Evolutionary conservation across 768 basidiomycete genomes (phyloP).

Genomic region (Suillus fuscotomentosus): DNA sequence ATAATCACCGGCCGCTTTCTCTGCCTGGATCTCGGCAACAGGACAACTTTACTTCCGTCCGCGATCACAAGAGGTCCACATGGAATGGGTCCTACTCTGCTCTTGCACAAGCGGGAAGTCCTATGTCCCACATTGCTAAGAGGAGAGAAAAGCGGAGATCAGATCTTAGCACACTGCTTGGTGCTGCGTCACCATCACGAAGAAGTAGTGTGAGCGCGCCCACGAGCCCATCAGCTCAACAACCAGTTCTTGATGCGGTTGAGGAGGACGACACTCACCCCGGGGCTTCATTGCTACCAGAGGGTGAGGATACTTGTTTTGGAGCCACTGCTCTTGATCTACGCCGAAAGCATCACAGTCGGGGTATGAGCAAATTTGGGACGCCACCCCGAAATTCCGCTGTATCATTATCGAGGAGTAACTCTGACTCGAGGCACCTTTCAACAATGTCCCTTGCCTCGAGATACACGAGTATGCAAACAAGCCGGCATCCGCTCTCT

Average conservation of each 20-base stretch:
- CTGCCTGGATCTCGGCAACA: conserved; percentile 31
- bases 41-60: conserved; percentile 18
- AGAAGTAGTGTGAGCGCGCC: conserved; percentile 42
- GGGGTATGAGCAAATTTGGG: conserved; percentile 51
- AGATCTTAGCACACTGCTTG: conserved; percentile 50
- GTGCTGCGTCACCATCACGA: conserved; percentile 20
- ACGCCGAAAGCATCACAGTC: conserved; percentile 49
- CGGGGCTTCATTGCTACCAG: conserved; percentile 18
- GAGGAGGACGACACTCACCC: conserved; percentile 37
- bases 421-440: conserved; percentile 17
- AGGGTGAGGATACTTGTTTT: conserved; percentile 41
- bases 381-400: conserved; percentile 24
- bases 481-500: conserved; percentile 64
- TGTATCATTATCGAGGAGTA: conserved; percentile 13
- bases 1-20: conserved; percentile 45
- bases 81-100: conserved; percentile 72
- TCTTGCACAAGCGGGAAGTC: conserved; percentile 47
- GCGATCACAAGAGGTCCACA: conserved; percentile 57
- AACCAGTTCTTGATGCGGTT: conserved; percentile 34
- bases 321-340: conserved; percentile 62
- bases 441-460: conserved; percentile 46
- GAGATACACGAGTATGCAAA: conserved; percentile 61
- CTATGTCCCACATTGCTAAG: conserved; percentile 39
- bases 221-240: conserved; percentile 25
- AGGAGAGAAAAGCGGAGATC: conserved; percentile 54